Evolutionary conservation across 345 rosid genomes (phyloP).

Genomic region (Aquilaria malaccensis): DNA sequence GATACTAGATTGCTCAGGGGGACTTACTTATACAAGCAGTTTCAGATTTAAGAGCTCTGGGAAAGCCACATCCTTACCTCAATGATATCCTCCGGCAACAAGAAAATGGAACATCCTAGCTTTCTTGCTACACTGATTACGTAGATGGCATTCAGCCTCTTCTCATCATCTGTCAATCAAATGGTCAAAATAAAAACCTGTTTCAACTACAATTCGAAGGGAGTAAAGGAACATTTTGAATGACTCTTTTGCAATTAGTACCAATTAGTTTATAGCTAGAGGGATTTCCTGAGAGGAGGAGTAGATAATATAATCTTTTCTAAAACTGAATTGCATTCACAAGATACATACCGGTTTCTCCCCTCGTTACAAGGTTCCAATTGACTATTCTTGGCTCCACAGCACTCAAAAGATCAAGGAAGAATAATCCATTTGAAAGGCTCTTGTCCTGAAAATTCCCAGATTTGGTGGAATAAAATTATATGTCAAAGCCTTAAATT

Average conservation of each 20-base stretch:
- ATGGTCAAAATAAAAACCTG: slow-evolving; percentile 5
- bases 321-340: too few relatives aligned
- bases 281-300: too few relatives aligned
- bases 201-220: not conserved
- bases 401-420: slow-evolving; percentile 81
- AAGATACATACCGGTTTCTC: slow-evolving; percentile 61
- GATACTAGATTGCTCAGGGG: too few relatives aligned
- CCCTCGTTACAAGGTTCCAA: slow-evolving; percentile 95
- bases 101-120: slow-evolving; percentile 95
- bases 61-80: slow-evolving; percentile 41
- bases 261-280: not conserved
- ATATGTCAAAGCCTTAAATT: not conserved
- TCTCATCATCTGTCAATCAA: slow-evolving; percentile 58
- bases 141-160: slow-evolving; percentile 91
- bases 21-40: too few relatives aligned
- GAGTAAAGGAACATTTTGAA: not conserved
- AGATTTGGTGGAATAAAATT: not conserved
- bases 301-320: too few relatives aligned
- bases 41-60: too few relatives aligned
- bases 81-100: slow-evolving; percentile 92
- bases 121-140: slow-evolving; percentile 91
- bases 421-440: slow-evolving; percentile 68
- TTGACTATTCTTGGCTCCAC: slow-evolving; percentile 96
- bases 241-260: not conserved
- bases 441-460: slow-evolving; percentile 62